Base-by-base conservation (phyloP, 495 filamentous ascomycete genomes). In the Rusavskia elegans region DNA sequence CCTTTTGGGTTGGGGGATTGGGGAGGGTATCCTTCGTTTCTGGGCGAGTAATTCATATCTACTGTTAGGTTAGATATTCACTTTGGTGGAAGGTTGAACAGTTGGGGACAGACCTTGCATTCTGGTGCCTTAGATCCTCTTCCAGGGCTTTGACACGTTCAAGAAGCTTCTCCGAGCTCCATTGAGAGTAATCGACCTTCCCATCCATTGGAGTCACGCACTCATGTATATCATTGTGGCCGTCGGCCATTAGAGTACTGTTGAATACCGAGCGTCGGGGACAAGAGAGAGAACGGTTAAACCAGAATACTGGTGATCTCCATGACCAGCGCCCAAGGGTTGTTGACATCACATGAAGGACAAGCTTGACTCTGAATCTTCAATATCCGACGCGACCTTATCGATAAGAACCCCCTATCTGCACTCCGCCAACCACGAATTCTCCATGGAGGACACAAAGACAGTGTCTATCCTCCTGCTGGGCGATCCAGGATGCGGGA, bases 401-500 rank as follows among this genome's bases (percentile, higher is more conserved):
- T 42, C 39, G 39, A 42, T 42, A 42, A 42, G 39, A 19, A 8
- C n/a, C 32, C 13, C 13, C 32, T 30, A 3, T 8, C 29, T 30
- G 4, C 8, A 30, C 3, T 10, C 13, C 32, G 13, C 32, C 6
- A 35, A 35, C 32, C 32, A 7, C 32, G 0, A 3, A 35, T 35
- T 14, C 13, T 35, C 8, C 32, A 35, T 35, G 32, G 32, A 35
- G 13, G 39, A 54, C 39, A 27, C 53, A 27, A 61, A 63, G 27
- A 73, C 73, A 51, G 71, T 90, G 53, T 83, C 74, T 7, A 73
- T 95, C 48, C 71, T 95, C 16, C 71, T 95, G 0, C 70, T 95
- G 5, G 89, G 89, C 53, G 88, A 95, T 61, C 65, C 78, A 45
- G 77, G 75, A 59, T 85, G 85, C 59, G 89, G 89, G 29, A 95